Evolutionary conservation across 1,139 yeast species (phyloP).

Genomic region (Pichia sorboxylosa): DNA sequence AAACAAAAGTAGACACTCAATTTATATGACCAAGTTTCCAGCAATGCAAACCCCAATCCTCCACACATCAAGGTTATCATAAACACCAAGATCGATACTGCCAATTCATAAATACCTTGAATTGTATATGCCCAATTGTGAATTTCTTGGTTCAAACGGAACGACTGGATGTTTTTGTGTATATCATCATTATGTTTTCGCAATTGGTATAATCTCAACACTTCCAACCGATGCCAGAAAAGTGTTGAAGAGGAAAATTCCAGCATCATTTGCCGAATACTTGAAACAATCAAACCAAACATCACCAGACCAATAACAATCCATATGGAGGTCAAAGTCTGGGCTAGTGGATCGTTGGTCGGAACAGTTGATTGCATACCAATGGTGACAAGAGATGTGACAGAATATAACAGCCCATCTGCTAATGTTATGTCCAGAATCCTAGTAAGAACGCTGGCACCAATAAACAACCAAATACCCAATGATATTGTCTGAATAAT

Average conservation of each 20-base stretch:
- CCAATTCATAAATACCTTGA: conserved; percentile 25
- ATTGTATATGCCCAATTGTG: conserved; percentile 9
- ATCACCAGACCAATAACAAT: conserved; percentile 59
- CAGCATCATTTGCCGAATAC: conserved; percentile 54
- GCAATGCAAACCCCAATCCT: conserved; percentile 44
- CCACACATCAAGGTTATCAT: conserved; percentile 60
- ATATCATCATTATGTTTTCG: conserved; percentile 11
- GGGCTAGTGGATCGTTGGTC: conserved; percentile 27
- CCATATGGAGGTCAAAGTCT: conserved; percentile 48
- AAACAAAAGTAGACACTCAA: conserved; percentile 62
- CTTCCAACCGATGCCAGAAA: conserved; percentile 50
- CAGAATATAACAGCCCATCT: conserved; percentile 55
- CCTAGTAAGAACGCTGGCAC: conserved; percentile 45
- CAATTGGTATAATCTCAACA: conserved; percentile 1
- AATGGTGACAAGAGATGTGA: conserved; percentile 61
- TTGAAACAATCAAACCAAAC: conserved; percentile 60
- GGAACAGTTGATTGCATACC: conserved; percentile 74
- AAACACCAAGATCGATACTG: conserved; percentile 36
- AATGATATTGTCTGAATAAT: conserved; percentile 60
- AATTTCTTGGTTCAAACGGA: conserved; percentile 32
- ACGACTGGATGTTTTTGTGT: conserved; percentile 28
- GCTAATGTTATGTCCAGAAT: conserved; percentile 41
- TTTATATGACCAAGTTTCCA: conserved; percentile 63
- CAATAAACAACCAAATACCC: conserved; percentile 59
- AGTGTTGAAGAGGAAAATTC: conserved; percentile 50